phyloP scores from a whole-genome alignment of 257 asterid genomes.

The Petunia axillaris region DNA sequence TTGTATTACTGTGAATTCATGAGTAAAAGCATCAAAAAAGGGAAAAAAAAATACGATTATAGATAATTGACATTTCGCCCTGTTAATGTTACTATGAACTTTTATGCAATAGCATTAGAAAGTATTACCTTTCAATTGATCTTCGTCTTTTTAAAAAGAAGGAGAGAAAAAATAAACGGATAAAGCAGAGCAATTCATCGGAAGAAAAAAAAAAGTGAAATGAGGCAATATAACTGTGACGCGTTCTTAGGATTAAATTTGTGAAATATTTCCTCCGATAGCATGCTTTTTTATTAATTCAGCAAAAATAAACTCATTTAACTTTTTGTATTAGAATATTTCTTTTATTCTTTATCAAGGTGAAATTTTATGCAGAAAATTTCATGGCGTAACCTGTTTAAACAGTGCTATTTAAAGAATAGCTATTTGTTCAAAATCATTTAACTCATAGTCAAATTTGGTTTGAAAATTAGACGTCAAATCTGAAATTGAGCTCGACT shows the following conservation, averaged over 20 bases:
- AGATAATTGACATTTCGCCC: background rate
- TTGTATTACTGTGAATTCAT: background rate
- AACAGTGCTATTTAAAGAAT: no score
- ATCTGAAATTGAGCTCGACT: no score
- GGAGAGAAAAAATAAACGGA: no score
- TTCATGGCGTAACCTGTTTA: no score
- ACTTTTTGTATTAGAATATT: no score
- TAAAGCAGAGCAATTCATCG: background rate
- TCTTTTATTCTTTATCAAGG: no score
- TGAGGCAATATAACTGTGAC: background rate
- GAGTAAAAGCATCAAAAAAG: background rate
- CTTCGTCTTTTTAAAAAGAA: background rate
- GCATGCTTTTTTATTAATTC: background rate
- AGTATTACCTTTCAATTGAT: background rate
- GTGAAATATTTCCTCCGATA: background rate
- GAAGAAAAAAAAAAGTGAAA: background rate
- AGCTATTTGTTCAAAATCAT: no score
- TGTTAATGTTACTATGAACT: background rate
- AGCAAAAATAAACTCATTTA: background rate
- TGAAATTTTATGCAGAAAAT: no score
- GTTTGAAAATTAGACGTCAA: no score
- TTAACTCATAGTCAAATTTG: no score
- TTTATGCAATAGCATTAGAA: background rate
- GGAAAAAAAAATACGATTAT: no score
- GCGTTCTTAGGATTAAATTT: background rate